Base-by-base conservation (phyloP, 2,329 filamentous ascomycete species). In the Paecilomyces sp. region DNA sequence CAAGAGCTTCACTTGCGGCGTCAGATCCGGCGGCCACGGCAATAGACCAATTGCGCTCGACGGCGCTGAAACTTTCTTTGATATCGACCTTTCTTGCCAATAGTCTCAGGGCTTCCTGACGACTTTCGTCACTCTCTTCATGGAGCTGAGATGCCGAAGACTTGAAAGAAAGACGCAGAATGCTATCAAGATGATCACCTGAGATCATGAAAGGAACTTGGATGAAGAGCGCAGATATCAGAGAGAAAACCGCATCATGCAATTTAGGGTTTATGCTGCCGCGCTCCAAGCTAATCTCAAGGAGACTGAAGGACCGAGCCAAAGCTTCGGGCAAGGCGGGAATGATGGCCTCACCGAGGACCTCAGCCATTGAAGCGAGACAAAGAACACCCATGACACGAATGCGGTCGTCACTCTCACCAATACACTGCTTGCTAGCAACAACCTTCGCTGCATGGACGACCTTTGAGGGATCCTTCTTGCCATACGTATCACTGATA, bases 401-500 rank as follows among this genome's bases (percentile, higher is more conserved):
- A 55, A 97, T 83, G 28, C 85, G 85, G 64, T 83, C 80, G 67
- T 96, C 89, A 12, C 82, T 75, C 71, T 89, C 88, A 41, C 89
- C 90, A 55, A 97, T 83, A 63, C 91, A 93, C 64, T 89, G 81
- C 58, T 86, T 79, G 51, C 92, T 87, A 41, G 90, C 87, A 67
- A 99, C 88, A 1, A 88, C 88, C 61, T 86, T 81, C 3, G 92
- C 91, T 4, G 92, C 89, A 3, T 84, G 84, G 28, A 89, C 82
- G 53, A 96, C 89, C 53, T 86, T 87, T 65, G 89, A 85, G 1
- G 89, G 81, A 68, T 96, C 90, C 73, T 92, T 95, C 80, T 94
- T 95, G 65, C 94, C 95, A 72, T 96, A 97, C 73, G 93, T 93
- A 75, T 97, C 92, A 2, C 90, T 85, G 63, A 99, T 95, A 74